Evolutionary conservation across 805 yeast species (phyloP).

Genomic region (Yamadazyma sp.): DNA sequence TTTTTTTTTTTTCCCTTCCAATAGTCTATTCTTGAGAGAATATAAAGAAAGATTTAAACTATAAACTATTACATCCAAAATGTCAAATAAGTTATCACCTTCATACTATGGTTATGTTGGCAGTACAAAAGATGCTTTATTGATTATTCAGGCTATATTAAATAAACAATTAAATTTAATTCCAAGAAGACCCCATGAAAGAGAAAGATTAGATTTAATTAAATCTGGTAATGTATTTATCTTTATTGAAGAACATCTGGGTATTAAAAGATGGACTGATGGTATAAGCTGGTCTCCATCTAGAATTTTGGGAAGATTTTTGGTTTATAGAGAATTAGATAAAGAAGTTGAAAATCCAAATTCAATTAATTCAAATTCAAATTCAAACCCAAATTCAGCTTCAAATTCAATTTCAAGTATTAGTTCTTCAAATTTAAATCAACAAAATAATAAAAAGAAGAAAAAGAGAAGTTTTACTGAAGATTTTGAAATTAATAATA

Average conservation of each 20-base stretch:
- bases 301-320: conserved; percentile 78
- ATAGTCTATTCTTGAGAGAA: too few species aligned
- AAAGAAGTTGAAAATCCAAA: conserved; percentile 16
- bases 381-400: too few species aligned
- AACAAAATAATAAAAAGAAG: conserved; percentile 34
- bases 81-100: conserved; percentile 32
- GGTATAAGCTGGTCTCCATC: conserved; percentile 95
- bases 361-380: too few species aligned
- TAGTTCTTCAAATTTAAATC: conserved; percentile 1
- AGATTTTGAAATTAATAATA: conserved; percentile 34
- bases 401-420: conserved; percentile 28
- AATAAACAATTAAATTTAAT: conserved; percentile 59
- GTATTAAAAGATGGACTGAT: conserved; percentile 94
- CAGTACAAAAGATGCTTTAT: conserved; percentile 77
- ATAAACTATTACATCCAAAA: too few species aligned
- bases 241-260: conserved; percentile 76
- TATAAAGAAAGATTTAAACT: too few species aligned
- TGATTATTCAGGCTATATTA: conserved; percentile 76
- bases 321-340: conserved; percentile 71
- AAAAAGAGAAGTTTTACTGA: conserved; percentile 26
- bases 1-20: too few species aligned
- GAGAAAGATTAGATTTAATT: conserved; percentile 65
- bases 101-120: conserved; percentile 75
- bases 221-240: conserved; percentile 80
- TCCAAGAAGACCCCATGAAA: conserved; percentile 77